These are phyloP conservation scores for Ophiostoma populinum DNA, from an alignment of 2,329 filamentous ascomycete species.

Conservation along the genomic window DNA sequence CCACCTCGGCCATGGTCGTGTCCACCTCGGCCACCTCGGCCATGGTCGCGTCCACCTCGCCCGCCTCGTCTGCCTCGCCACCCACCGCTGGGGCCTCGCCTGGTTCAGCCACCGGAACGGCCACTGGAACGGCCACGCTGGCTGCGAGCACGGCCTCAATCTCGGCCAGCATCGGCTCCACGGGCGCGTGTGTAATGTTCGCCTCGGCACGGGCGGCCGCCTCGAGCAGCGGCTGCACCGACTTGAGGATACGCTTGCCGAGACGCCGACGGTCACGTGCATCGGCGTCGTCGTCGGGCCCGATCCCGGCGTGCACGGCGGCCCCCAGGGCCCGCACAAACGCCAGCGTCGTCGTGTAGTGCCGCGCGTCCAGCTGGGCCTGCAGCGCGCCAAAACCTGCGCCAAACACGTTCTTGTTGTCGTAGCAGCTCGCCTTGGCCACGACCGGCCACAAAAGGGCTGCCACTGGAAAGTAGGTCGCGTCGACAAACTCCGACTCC, in stretches of 20 bases:
- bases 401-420: constrained; percentile 44
- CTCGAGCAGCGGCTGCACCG: constrained; percentile 62
- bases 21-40: no score
- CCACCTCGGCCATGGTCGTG: no score
- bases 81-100: constrained; percentile 20
- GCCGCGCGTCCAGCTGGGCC: constrained; percentile 33
- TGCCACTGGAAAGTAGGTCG: constrained; percentile 78
- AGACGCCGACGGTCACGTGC: constrained; percentile 67
- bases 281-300: constrained; percentile 26
- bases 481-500: constrained; percentile 66
- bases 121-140: no score
- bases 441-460: constrained; percentile 61
- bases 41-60: no score
- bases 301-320: constrained; percentile 33
- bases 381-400: constrained; percentile 32
- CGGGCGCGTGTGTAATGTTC: constrained; percentile 55
- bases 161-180: constrained; percentile 53
- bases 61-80: background rate
- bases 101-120: no score
- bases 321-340: constrained; percentile 41
- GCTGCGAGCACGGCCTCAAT: constrained; percentile 57
- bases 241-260: constrained; percentile 79
- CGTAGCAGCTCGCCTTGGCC: constrained; percentile 56
- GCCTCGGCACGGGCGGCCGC: constrained; percentile 62
- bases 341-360: constrained; percentile 38